These are phyloP conservation scores for Tarenaya hassleriana DNA, from an alignment of 345 rosid species.

Conservation along the genomic window DNA sequence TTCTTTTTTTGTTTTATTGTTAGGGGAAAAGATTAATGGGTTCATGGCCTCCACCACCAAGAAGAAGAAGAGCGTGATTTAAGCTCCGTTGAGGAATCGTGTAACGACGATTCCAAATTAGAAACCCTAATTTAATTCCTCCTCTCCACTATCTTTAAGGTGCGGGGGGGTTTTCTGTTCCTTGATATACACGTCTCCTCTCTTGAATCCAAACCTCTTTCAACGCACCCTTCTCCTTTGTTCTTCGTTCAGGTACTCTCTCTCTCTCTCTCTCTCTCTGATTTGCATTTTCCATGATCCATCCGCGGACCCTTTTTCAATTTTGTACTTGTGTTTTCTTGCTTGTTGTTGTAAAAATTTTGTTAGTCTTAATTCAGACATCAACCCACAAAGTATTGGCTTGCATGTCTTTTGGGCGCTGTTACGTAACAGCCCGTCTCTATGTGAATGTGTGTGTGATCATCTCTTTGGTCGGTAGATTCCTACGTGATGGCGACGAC, in stretches of 20 bases:
- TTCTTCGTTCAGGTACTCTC: conserved; percentile 4
- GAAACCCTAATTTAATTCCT: conserved; percentile 27
- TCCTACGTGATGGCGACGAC: conserved; percentile 37
- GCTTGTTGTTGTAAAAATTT: too few relatives aligned
- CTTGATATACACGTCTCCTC: conserved; percentile 24
- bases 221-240: neutral
- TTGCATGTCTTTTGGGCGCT: too few relatives aligned
- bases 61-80: conserved; percentile 24
- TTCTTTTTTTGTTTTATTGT: conserved; percentile 15
- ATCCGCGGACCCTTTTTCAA: too few relatives aligned
- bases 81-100: conserved; percentile 28
- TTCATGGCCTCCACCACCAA: conserved; percentile 35
- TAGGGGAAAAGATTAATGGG: neutral
- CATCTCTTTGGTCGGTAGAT: conserved; percentile 1
- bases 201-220: conserved; percentile 7
- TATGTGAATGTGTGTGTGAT: too few relatives aligned
- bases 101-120: conserved; percentile 17
- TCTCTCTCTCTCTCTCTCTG: neutral
- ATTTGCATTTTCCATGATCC: too few relatives aligned
- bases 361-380: too few relatives aligned
- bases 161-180: conserved; percentile 13
- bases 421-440: too few relatives aligned
- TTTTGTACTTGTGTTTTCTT: too few relatives aligned
- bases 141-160: neutral
- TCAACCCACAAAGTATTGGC: too few relatives aligned